Evolutionary conservation across 1,284 basidiomycete genomes (phyloP).

Genomic region (Calocybe gambosa): DNA sequence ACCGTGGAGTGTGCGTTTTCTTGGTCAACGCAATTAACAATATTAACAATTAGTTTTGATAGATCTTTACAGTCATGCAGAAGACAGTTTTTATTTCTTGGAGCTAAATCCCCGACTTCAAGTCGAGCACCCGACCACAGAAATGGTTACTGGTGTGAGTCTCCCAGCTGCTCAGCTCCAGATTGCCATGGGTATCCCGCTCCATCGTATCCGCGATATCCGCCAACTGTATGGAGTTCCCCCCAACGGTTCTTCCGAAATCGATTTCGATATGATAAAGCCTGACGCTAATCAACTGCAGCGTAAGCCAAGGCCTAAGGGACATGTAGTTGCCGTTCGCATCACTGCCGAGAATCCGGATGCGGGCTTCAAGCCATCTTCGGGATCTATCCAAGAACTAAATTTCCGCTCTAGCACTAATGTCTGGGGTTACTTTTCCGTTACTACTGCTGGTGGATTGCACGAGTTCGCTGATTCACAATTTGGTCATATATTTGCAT

Average conservation of each 20-base stretch:
- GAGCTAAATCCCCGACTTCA: conserved; percentile 99
- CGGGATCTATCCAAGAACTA: conserved; percentile 93
- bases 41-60: conserved; percentile 1
- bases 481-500: conserved; percentile 99
- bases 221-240: conserved; percentile 94
- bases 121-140: conserved; percentile 98
- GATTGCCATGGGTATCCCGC: conserved; percentile 96
- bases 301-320: conserved; percentile 94
- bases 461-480: conserved; percentile 99
- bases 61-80: conserved; percentile 94
- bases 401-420: conserved; percentile 99
- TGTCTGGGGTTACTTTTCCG: conserved; percentile 99
- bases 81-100: conserved; percentile 95
- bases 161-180: conserved; percentile 97
- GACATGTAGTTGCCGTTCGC: conserved; percentile 98
- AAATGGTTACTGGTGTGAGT: conserved; percentile 99
- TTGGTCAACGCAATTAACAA: neutral
- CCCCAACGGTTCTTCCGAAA: conserved; percentile 81
- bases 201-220: conserved; percentile 95
- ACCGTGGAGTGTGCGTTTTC: conserved; percentile 86
- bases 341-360: conserved; percentile 99
- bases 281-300: conserved; percentile 86
- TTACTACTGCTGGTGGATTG: conserved; percentile 90
- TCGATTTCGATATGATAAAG: conserved; percentile 94
- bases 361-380: conserved; percentile 99